Evolutionary conservation across 1,284 basidiomycete species (phyloP).

Genomic region (Leccinum cinnamomeum): DNA sequence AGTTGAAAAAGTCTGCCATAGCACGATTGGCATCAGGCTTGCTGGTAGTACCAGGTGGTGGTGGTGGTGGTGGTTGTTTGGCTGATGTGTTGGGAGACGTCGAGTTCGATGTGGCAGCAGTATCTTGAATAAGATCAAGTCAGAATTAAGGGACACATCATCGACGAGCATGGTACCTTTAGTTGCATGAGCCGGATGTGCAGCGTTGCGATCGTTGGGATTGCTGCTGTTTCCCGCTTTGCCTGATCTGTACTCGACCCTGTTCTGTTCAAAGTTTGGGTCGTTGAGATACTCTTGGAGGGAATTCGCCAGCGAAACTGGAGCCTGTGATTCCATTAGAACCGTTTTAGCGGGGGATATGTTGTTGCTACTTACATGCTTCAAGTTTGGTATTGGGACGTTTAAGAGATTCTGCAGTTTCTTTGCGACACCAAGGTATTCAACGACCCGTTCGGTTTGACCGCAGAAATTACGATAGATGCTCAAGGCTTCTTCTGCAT

Average conservation of each 20-base stretch:
- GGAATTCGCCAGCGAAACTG: slow-evolving; percentile 88
- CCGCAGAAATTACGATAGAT: slow-evolving; percentile 96
- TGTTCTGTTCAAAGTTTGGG: slow-evolving; percentile 94
- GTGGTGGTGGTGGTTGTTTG: slow-evolving; percentile 17
- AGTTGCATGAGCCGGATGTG: slow-evolving; percentile 20
- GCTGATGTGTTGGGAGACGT: slow-evolving; percentile 12
- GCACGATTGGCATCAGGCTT: slow-evolving; percentile 38
- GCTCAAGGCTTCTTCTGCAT: slow-evolving; percentile 82
- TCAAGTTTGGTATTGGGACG: slow-evolving; percentile 91
- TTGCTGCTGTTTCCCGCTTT: slow-evolving; percentile 73
- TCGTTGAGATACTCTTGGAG: slow-evolving; percentile 96
- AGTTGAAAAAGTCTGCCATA: slow-evolving; percentile 87
- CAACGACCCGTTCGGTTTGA: slow-evolving; percentile 93
- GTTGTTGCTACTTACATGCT: slow-evolving; percentile 65
- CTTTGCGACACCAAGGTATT: slow-evolving; percentile 90
- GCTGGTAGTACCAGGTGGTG: slow-evolving; percentile 22
- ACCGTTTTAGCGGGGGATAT: not conserved
- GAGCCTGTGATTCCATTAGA: slow-evolving; percentile 58
- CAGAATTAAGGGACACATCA: not conserved
- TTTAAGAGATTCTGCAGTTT: slow-evolving; percentile 92
- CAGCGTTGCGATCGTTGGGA: slow-evolving; percentile 31
- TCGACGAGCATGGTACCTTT: slow-evolving; percentile 19
- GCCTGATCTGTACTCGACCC: slow-evolving; percentile 88
- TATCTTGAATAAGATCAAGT: slow-evolving; percentile 14
- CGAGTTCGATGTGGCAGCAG: slow-evolving; percentile 16